Percentiles rank a stretch among this genome's conserved stretches.
phyloP scores from a whole-genome alignment of 2,329 filamentous ascomycete genomes.

The Aspergillus clavatus region DNA sequence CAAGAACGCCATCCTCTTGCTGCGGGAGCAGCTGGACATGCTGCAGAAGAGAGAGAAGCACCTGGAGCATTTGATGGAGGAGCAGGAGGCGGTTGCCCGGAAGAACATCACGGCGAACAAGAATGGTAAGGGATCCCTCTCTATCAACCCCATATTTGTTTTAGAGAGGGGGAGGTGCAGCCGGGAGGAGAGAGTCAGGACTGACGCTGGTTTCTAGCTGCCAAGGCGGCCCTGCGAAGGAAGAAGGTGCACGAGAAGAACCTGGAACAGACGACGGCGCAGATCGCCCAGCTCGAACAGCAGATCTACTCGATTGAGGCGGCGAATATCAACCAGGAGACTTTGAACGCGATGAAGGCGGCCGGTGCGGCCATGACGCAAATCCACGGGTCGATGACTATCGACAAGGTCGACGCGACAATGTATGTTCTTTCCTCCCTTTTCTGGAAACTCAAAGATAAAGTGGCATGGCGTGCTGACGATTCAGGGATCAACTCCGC shows the following conservation, averaged over 20 bases:
- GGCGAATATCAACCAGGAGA: constrained; percentile 98
- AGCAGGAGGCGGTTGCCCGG: constrained; percentile 81
- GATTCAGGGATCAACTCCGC: constrained; percentile 72
- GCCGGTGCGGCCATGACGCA: constrained; percentile 86
- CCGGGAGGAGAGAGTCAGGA: too few relatives aligned
- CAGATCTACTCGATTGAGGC: constrained; percentile 97
- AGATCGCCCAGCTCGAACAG: constrained; percentile 88
- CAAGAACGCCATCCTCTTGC: constrained; percentile 89
- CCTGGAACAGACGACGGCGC: constrained; percentile 80
- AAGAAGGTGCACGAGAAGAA: constrained; percentile 94
- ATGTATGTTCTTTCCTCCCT: constrained; percentile 63
- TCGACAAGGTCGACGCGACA: constrained; percentile 89
- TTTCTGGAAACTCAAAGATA: background rate
- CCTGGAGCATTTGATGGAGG: constrained; percentile 83
- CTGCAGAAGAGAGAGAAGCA: constrained; percentile 94
- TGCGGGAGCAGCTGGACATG: constrained; percentile 92
- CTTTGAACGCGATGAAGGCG: constrained; percentile 86
- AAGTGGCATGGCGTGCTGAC: constrained; percentile 7
- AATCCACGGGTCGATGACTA: constrained; percentile 85
- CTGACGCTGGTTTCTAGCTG: too few relatives aligned
- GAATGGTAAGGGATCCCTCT: too few relatives aligned
- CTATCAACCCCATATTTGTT: too few relatives aligned
- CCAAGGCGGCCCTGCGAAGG: constrained; percentile 81
- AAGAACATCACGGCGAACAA: constrained; percentile 90
- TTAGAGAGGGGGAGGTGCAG: too few relatives aligned